These are phyloP conservation scores for Kockovaella imperatae DNA, from an alignment of 768 basidiomycete species.

Conservation along the genomic window DNA sequence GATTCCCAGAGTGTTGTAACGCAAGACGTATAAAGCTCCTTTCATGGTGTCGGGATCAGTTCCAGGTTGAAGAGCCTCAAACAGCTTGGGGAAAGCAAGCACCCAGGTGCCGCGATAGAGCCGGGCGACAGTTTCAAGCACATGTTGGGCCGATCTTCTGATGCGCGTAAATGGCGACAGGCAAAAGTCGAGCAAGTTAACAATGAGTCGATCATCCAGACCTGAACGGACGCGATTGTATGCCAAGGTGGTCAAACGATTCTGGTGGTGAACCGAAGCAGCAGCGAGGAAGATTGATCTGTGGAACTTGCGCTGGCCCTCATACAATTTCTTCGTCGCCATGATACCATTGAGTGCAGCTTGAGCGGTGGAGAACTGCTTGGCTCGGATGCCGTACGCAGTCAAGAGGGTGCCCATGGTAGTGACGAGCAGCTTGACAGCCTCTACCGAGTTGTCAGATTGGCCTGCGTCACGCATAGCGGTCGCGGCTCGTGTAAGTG, in stretches of 20 bases:
- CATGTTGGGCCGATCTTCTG: slow-evolving; percentile 23
- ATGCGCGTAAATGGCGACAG: slow-evolving; percentile 44
- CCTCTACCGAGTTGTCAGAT: slow-evolving; percentile 55
- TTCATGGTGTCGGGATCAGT: slow-evolving; percentile 86
- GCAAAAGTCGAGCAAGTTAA: slow-evolving; percentile 46
- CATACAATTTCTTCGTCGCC: slow-evolving; percentile 31
- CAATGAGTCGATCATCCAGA: slow-evolving; percentile 47
- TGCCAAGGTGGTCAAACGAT: slow-evolving; percentile 33
- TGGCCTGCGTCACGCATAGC: slow-evolving; percentile 62
- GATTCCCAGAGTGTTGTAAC: slow-evolving; percentile 57
- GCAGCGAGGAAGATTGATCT: slow-evolving; percentile 27
- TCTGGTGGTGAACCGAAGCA: slow-evolving; percentile 34
- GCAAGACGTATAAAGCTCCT: slow-evolving; percentile 74
- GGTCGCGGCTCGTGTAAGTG: slow-evolving; percentile 64
- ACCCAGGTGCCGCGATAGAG: slow-evolving; percentile 46
- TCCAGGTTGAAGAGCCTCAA: slow-evolving; percentile 51
- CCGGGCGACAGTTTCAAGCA: slow-evolving; percentile 27
- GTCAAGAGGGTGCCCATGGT: slow-evolving; percentile 40
- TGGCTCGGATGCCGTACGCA: slow-evolving; percentile 37
- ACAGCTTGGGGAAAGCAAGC: slow-evolving; percentile 44
- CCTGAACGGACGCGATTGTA: slow-evolving; percentile 45
- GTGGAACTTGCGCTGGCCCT: slow-evolving; percentile 33
- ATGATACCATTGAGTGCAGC: slow-evolving; percentile 25
- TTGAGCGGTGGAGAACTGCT: slow-evolving; percentile 29
- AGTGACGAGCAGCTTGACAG: slow-evolving; percentile 48